phyloP scores from a whole-genome alignment of 225 moss, liverwort and hornwort genomes.

The Rhytidiadelphus loreus region DNA sequence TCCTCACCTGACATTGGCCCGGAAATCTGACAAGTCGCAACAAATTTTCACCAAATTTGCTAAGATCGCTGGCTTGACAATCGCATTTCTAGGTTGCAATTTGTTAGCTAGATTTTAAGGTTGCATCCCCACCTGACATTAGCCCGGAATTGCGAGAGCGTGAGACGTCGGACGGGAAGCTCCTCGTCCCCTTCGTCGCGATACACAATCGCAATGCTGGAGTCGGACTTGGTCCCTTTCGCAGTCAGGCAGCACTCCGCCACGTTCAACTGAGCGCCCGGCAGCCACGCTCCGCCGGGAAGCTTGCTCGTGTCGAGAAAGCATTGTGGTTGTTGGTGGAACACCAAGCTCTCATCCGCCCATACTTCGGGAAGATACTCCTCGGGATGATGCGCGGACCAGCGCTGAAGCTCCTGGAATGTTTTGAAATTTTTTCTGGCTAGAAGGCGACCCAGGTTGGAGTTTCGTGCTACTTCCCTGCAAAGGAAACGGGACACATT shows the following conservation, averaged over 20 bases:
- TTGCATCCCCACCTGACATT: constrained; percentile 15
- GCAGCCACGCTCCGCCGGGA: constrained; percentile 36
- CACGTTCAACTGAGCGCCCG: constrained; percentile 46
- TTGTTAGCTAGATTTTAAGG: not conserved
- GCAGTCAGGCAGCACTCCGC: constrained; percentile 65
- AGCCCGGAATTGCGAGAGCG: constrained; percentile 48
- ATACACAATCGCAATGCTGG: constrained; percentile 53
- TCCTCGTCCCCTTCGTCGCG: constrained; percentile 80
- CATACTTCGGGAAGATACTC: constrained; percentile 22
- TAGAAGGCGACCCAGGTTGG: constrained; percentile 37
- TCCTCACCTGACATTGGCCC: not conserved
- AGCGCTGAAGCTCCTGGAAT: constrained; percentile 32
- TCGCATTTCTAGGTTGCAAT: not conserved
- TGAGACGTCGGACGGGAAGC: constrained; percentile 36
- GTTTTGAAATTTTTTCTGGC: not conserved
- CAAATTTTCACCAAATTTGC: not conserved
- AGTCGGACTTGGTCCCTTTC: constrained; percentile 40
- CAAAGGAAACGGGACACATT: not conserved
- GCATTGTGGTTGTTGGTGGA: constrained; percentile 21
- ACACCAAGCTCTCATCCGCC: constrained; percentile 24
- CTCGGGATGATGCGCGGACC: constrained; percentile 42
- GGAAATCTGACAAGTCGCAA: not conserved
- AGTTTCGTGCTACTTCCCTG: constrained; percentile 32
- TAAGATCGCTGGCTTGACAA: not conserved
- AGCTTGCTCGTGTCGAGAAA: constrained; percentile 23